Evolutionary conservation across 2,329 filamentous ascomycete species (phyloP), one percentile per base, ranked within the genome.

Genomic region (Coleophoma cylindrospora): DNA sequence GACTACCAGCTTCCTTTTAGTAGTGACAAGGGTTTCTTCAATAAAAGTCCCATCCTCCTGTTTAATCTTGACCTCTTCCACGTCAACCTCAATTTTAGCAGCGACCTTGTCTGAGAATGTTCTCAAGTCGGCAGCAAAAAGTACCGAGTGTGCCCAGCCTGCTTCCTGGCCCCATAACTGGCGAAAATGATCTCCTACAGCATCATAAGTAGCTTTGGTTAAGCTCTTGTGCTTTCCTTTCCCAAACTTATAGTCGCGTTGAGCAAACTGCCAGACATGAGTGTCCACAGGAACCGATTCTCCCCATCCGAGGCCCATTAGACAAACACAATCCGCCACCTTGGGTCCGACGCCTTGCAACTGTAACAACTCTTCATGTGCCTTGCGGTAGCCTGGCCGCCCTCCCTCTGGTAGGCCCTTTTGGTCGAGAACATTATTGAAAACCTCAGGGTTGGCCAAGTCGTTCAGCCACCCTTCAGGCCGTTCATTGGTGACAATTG

Each of bases 191-290:
- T 95, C 88, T 0, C 88, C 94, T 13, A 99, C 83, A 0, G 90
- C 89, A 64, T 94, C 86, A 63, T 99, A 97, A 55, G 89, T 91
- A 38, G 79, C 80, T 64, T 95, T 95, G 13, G 87, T 96, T 54
- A 99, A 76, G 43, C 89, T 92, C 63, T 91, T 92, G 54, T 87
- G 77, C 63, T 89, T 92, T 9, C 81, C 83, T 61, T 84, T 89
- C 7, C 89, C 89, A 61, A 99, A 95, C 52, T 86, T 91, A 71
- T 99, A 99, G 68, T 99, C 94, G 48, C 94, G 79, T 66, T 95
- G 89, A 1, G 94, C 95, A 63, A 99, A 97, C 72, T 97, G 91
- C 92, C 91, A 97, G 12, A 99, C 90, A 69, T 99, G 95, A 1
- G 95, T 99, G 68, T 99, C 94, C 33, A 99, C 89, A 0, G 94